A percentile compares a stretch with the other conserved stretches of the same genome.
These are phyloP conservation scores for Zygosaccharomyces sapae DNA, from an alignment of 1,139 yeast species.

Conservation along the genomic window DNA sequence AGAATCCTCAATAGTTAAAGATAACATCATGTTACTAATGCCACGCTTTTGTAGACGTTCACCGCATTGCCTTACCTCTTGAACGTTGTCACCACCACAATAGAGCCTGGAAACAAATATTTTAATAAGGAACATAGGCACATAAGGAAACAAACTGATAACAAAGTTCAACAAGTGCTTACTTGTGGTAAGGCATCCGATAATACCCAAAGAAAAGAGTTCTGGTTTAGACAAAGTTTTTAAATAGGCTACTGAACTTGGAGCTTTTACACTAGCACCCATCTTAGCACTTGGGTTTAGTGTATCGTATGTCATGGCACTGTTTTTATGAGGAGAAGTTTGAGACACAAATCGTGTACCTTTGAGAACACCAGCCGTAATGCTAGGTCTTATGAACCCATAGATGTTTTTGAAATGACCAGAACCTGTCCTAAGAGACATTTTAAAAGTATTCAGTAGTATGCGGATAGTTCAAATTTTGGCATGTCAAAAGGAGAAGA, in stretches of 20 bases:
- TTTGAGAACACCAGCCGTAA: neutral
- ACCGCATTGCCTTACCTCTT: constrained; percentile 70
- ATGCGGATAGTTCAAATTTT: too few relatives aligned
- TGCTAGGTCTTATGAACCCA: neutral
- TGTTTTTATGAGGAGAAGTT: constrained; percentile 16
- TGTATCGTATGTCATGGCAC: constrained; percentile 11
- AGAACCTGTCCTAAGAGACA: constrained; percentile 1
- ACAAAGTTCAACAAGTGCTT: constrained; percentile 57
- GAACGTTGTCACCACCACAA: constrained; percentile 83
- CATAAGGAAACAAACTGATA: constrained; percentile 63
- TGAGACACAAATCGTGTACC: constrained; percentile 18
- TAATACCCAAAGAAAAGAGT: constrained; percentile 57
- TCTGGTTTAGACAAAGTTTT: constrained; percentile 37
- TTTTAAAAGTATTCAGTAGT: neutral
- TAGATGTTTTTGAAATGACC: neutral
- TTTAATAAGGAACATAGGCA: constrained; percentile 69
- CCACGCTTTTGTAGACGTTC: constrained; percentile 63
- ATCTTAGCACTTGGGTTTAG: neutral
- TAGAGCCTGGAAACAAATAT: constrained; percentile 74
- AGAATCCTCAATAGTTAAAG: constrained; percentile 89
- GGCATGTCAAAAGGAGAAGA: neutral
- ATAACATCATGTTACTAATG: constrained; percentile 91
- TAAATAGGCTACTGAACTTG: constrained; percentile 32
- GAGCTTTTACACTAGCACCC: constrained; percentile 16
- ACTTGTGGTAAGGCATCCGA: constrained; percentile 64